A percentile compares a stretch with the other conserved stretches of the same genome.
phyloP scores from a whole-genome alignment of 2,329 filamentous ascomycete genomes.

The Fonsecaea pugnacius region DNA sequence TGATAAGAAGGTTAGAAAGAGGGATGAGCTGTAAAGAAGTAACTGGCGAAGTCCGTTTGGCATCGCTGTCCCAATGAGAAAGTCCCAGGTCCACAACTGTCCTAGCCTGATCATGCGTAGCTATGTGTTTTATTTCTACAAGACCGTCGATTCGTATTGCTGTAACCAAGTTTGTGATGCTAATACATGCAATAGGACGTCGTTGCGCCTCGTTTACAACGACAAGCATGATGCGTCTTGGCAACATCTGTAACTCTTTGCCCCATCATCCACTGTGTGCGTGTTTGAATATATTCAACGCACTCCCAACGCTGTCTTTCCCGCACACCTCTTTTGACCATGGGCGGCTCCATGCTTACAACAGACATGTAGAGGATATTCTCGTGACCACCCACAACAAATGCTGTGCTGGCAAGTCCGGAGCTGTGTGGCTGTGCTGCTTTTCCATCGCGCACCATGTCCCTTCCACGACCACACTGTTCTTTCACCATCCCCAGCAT shows the following conservation, averaged over 20 bases:
- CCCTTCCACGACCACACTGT: constrained; percentile 45
- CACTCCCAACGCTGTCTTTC: not conserved
- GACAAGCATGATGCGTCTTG: not conserved
- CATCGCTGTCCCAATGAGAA: not conserved
- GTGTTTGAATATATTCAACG: not conserved
- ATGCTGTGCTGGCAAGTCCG: not conserved
- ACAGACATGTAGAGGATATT: not conserved
- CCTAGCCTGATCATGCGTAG: not conserved
- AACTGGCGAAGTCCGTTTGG: not conserved
- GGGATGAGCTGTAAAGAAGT: constrained; percentile 25
- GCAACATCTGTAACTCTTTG: not conserved
- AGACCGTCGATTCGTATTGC: not conserved
- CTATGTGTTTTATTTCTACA: not conserved
- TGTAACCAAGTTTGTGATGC: not conserved
- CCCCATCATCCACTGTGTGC: not conserved
- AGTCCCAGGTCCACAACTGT: not conserved
- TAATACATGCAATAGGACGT: too few relatives aligned
- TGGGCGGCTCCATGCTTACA: not conserved
- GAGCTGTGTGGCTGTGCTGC: not conserved
- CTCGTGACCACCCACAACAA: not conserved
- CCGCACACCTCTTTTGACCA: not conserved
- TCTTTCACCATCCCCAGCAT: constrained; percentile 82
- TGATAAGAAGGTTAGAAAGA: constrained; percentile 13
- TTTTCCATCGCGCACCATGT: constrained; percentile 34
- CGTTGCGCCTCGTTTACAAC: not conserved